Conservation (phyloP, 225 moss, liverwort and hornwort species). For the Climacium dendroides region DNA sequence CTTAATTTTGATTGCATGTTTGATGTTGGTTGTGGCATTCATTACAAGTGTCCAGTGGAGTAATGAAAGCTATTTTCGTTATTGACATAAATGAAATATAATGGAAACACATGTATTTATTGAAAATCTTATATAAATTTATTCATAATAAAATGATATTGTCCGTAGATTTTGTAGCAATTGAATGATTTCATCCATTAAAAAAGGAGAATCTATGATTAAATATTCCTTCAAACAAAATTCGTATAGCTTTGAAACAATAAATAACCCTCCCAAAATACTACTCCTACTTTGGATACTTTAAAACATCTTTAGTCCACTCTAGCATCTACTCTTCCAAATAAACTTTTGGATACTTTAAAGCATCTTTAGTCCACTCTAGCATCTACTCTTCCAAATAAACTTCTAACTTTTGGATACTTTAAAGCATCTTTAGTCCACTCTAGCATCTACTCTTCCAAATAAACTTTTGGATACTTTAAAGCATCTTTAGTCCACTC, state of each 20-base stretch:
- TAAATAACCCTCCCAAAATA: background rate
- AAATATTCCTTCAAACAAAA: background rate
- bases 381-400: no score
- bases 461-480: no score
- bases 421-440: no score
- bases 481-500: no score
- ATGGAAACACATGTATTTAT: background rate
- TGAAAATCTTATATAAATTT: background rate
- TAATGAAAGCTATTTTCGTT: background rate
- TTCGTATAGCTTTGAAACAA: background rate
- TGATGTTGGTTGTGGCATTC: no score
- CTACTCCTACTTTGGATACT: background rate
- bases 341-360: no score
- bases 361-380: no score
- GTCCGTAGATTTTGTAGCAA: background rate
- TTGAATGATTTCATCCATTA: background rate
- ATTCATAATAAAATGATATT: fast-evolving
- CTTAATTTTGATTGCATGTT: no score
- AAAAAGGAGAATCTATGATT: background rate
- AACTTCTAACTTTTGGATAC: background rate
- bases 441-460: no score
- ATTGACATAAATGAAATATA: background rate
- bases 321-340: fast-evolving
- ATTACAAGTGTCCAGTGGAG: no score
- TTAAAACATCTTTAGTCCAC: fast-evolving